Percentiles rank a stretch among this genome's conserved stretches.
Conservation (phyloP, 2,329 filamentous ascomycete species). For the Aspergillus quadrilineatus region DNA sequence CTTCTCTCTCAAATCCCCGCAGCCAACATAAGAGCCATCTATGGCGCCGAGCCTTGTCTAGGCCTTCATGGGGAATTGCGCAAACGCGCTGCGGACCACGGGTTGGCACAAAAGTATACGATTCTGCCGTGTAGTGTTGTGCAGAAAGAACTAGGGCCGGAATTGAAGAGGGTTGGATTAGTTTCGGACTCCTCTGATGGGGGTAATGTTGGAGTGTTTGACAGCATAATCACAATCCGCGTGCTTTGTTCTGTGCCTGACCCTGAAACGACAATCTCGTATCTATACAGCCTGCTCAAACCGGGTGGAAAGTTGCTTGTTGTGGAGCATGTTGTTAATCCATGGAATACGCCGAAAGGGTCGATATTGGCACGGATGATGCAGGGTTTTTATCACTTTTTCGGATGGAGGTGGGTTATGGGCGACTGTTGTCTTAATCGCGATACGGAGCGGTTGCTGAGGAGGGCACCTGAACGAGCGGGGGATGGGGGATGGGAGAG, state of each 20-base stretch:
- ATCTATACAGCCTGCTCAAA: slow-evolving; percentile 52
- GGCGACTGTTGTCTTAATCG: slow-evolving; percentile 53
- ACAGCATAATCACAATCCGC: slow-evolving; percentile 55
- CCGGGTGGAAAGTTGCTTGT: slow-evolving; percentile 57
- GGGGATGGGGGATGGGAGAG: slow-evolving; percentile 49
- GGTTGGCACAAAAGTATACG: slow-evolving; percentile 50
- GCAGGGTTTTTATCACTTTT: slow-evolving; percentile 47
- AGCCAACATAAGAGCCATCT: slow-evolving; percentile 45
- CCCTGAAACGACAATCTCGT: slow-evolving; percentile 45
- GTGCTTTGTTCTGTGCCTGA: slow-evolving; percentile 57
- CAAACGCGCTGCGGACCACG: slow-evolving; percentile 40
- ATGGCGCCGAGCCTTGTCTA: slow-evolving; percentile 55
- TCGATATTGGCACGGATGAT: slow-evolving; percentile 45
- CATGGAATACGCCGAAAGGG: slow-evolving; percentile 49
- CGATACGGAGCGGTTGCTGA: slow-evolving; percentile 48
- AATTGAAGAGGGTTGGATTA: slow-evolving; percentile 45
- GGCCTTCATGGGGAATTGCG: slow-evolving; percentile 49
- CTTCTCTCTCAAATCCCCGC: slow-evolving; percentile 42
- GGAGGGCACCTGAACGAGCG: slow-evolving; percentile 36
- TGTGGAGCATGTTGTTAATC: slow-evolving; percentile 57
- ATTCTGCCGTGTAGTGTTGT: slow-evolving; percentile 52
- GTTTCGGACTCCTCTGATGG: slow-evolving; percentile 12
- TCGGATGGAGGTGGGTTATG: slow-evolving; percentile 55
- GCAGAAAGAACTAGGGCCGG: slow-evolving; percentile 46
- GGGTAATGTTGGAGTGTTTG: slow-evolving; percentile 41